Base-by-base conservation (phyloP, 805 yeast species). In the Saccharomycopsis olivae region DNA sequence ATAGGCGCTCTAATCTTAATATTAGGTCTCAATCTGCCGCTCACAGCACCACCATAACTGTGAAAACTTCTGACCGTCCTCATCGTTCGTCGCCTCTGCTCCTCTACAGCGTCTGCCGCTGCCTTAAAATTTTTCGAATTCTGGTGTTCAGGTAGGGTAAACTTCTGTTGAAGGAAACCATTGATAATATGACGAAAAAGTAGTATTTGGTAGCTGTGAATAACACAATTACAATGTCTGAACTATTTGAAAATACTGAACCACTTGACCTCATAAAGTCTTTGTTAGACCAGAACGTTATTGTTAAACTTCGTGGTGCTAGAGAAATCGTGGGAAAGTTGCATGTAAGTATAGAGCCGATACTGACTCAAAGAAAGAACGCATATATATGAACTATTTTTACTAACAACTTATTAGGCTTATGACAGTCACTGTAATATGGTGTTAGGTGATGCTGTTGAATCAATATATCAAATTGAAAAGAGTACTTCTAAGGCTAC, bases 381-480 rank as follows among this genome's bases (percentile, higher is more conserved):
- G n/a, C n/a, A n/a, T n/a, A n/a, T n/a, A n/a, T n/a, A n/a, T n/a
- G n/a, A n/a, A n/a, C n/a, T n/a, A n/a, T n/a, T n/a, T n/a, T 28
- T 28, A 28, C 31, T 28, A 28, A 28, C 31, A 5, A 23, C 11
- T 23, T 23, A 6, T 23, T 23, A 69, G 73, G 86, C 95, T 1
- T 89, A 84, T 61, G 98, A 89, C 61, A 82, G 94, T 35, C 98
- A 89, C 61, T 92, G 97, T 62, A 92, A 94, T 58, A 75, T 92
- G 69, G 96, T 92, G 29, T 70, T 92, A 47, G 86, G 96, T 50
- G 94, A 92, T 52, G 96, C 95, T 5, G 72, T 70, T 40, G 99
- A 92, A 56, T 83, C 82, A 1, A 75, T 88, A 29, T 84, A 73
- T 56, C 65, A 66, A 29, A 53, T 77, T 13, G 76, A 68, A 3